Conservation (phyloP, 2,329 filamentous ascomycete genomes). For the Apiospora phragmitis region DNA sequence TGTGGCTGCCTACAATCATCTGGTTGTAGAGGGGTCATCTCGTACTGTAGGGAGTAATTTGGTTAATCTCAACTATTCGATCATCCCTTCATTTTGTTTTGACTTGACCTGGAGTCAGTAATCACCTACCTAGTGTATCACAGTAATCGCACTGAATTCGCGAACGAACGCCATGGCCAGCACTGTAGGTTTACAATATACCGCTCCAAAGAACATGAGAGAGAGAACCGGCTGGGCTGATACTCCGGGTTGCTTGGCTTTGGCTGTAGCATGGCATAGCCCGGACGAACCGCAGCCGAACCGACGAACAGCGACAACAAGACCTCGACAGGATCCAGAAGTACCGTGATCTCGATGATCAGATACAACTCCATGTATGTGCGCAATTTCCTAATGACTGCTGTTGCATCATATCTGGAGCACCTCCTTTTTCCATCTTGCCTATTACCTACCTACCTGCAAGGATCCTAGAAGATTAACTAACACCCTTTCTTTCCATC, state of each 20-base stretch:
- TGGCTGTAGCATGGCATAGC: conserved; percentile 76
- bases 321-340: conserved; percentile 75
- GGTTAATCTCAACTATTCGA: neutral
- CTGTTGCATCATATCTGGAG: conserved; percentile 12
- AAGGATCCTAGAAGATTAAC: neutral
- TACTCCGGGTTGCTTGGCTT: neutral
- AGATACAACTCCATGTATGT: conserved; percentile 65
- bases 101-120: neutral
- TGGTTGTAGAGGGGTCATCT: neutral
- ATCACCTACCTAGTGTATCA: neutral
- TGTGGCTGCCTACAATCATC: neutral
- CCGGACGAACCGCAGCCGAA: conserved; percentile 62
- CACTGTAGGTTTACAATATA: neutral
- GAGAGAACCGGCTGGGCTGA: conserved; percentile 6
- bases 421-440: neutral
- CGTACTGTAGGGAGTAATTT: neutral
- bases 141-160: neutral
- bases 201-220: neutral
- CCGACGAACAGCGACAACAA: conserved; percentile 69
- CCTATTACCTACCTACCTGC: neutral
- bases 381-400: conserved; percentile 20
- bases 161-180: neutral
- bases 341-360: conserved; percentile 71
- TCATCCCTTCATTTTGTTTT: neutral
- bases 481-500: conserved; percentile 13